Conservation (phyloP, 1,284 basidiomycete species). For the Naganishia sp. region DNA sequence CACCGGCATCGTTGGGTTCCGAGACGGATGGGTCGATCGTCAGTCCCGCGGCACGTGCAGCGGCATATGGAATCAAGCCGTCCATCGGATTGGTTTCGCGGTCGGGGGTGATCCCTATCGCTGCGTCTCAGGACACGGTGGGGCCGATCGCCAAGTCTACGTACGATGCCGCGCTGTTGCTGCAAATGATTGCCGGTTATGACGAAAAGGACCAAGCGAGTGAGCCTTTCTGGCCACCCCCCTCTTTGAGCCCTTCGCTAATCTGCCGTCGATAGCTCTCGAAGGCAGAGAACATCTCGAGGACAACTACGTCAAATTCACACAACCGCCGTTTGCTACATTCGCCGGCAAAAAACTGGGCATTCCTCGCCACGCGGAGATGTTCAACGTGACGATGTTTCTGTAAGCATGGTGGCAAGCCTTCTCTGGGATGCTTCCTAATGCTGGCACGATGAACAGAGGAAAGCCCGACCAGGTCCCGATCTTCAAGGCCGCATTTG, state of each 20-base stretch:
- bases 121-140: slow-evolving; percentile 8
- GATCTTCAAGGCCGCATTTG: slow-evolving; percentile 2
- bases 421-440: background rate
- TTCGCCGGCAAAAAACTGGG: slow-evolving; percentile 26
- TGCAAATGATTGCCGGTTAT: slow-evolving; percentile 23
- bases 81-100: slow-evolving; percentile 38
- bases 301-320: slow-evolving; percentile 27
- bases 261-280: background rate
- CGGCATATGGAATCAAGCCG: slow-evolving; percentile 39
- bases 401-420: background rate
- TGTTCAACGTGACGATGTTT: slow-evolving; percentile 24
- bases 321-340: slow-evolving; percentile 8
- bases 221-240: slow-evolving; percentile 1
- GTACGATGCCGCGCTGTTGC: slow-evolving; percentile 24
- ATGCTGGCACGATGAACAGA: background rate
- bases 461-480: background rate
- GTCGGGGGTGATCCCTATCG: slow-evolving; percentile 16
- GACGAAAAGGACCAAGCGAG: slow-evolving; percentile 20
- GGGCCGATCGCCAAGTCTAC: slow-evolving; percentile 23
- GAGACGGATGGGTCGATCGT: slow-evolving; percentile 40
- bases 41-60: slow-evolving; percentile 38
- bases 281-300: background rate
- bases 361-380: slow-evolving; percentile 19
- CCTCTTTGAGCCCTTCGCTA: background rate
- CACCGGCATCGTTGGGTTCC: slow-evolving; percentile 37